phyloP scores from a whole-genome alignment of 148 eudicot species.

The Rhododendron vialii region DNA sequence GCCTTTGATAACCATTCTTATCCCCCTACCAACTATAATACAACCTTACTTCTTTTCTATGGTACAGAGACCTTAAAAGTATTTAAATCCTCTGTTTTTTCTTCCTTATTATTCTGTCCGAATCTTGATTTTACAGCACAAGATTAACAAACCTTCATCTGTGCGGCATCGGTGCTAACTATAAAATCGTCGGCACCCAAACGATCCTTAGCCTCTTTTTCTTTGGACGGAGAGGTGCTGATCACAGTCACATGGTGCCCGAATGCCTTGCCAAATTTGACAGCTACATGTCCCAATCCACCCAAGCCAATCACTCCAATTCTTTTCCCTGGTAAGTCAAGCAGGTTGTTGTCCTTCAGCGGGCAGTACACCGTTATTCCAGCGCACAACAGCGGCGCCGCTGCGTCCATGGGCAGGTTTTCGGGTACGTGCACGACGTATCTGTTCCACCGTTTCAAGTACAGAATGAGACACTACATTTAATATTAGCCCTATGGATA shows the following conservation, averaged over 20 bases:
- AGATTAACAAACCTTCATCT: constrained; percentile 57
- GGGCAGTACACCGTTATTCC: constrained; percentile 80
- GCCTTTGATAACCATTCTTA: too few relatives aligned
- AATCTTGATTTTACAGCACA: neutral
- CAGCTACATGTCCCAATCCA: constrained; percentile 83
- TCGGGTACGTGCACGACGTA: constrained; percentile 75
- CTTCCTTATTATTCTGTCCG: neutral
- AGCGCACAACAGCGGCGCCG: constrained; percentile 85
- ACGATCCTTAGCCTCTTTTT: constrained; percentile 50
- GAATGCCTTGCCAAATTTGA: constrained; percentile 81
- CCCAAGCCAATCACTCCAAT: constrained; percentile 82
- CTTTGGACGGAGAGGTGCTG: constrained; percentile 85
- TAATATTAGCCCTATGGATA: neutral
- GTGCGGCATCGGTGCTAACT: constrained; percentile 50
- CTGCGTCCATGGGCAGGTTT: constrained; percentile 63
- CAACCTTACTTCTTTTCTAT: too few relatives aligned
- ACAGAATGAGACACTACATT: neutral
- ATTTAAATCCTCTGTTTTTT: too few relatives aligned
- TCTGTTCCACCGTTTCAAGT: constrained; percentile 24
- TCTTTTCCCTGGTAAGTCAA: constrained; percentile 47
- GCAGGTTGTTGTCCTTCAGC: constrained; percentile 57
- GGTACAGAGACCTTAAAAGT: too few relatives aligned
- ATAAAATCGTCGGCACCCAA: constrained; percentile 78
- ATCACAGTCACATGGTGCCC: constrained; percentile 87
- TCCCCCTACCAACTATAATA: too few relatives aligned